phyloP scores from a whole-genome alignment of 2,329 filamentous ascomycete genomes.

The Lizonia empirigonia region DNA sequence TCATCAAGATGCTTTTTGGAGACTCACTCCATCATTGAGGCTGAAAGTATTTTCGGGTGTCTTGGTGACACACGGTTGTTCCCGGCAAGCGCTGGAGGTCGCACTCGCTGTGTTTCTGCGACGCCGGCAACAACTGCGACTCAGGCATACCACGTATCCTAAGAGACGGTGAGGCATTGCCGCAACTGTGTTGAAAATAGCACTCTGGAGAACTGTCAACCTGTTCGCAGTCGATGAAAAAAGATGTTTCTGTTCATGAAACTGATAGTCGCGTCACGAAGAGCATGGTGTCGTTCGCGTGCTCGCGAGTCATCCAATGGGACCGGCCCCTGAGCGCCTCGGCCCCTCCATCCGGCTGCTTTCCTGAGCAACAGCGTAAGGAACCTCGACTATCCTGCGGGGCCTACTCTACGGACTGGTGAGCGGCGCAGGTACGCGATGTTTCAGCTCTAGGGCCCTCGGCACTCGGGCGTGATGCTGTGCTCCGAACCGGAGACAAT shows the following conservation, averaged over 20 bases:
- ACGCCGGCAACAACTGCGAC: not conserved
- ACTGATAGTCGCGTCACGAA: conserved; percentile 24
- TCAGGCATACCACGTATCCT: not conserved
- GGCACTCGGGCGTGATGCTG: conserved; percentile 29
- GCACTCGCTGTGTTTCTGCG: conserved; percentile 1
- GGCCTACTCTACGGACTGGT: conserved; percentile 29
- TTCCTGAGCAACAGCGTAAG: conserved; percentile 14
- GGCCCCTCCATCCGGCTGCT: conserved; percentile 38
- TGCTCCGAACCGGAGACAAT: conserved; percentile 39
- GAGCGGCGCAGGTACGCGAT: conserved; percentile 30
- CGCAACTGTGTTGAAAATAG: conserved; percentile 10
- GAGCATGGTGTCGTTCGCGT: conserved; percentile 21
- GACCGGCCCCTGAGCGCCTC: conserved; percentile 20
- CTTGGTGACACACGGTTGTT: not conserved
- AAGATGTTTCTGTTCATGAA: conserved; percentile 20
- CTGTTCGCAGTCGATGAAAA: conserved; percentile 21
- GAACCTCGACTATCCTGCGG: conserved; percentile 41
- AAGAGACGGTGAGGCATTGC: not conserved
- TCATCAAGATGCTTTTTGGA: conserved; percentile 1
- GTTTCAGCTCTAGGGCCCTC: conserved; percentile 38
- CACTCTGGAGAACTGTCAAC: not conserved
- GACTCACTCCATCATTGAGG: not conserved
- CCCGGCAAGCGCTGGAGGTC: conserved; percentile 1
- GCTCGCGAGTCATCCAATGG: conserved; percentile 24
- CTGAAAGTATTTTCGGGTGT: conserved; percentile 3